Percentiles rank a stretch among this genome's conserved stretches.
These are phyloP conservation scores for Fistulinella prunicolor DNA, from an alignment of 768 basidiomycete species.

Conservation along the genomic window DNA sequence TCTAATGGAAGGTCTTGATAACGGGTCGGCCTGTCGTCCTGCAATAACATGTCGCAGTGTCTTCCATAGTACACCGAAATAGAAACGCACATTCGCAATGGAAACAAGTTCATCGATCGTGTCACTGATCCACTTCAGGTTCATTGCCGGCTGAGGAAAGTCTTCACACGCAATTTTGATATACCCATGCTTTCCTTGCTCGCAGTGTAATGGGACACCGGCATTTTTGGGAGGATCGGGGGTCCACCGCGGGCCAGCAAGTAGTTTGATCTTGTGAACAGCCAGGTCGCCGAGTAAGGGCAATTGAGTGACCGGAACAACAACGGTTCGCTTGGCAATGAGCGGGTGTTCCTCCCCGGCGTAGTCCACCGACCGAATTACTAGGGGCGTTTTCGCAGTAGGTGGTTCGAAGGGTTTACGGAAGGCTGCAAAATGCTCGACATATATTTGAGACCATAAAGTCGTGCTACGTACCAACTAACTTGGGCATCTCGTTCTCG, in stretches of 20 bases:
- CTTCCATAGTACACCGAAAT: slow-evolving; percentile 1
- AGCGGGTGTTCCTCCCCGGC: slow-evolving; percentile 75
- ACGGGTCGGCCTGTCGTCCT: slow-evolving; percentile 39
- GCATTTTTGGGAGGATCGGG: slow-evolving; percentile 67
- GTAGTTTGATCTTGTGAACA: slow-evolving; percentile 79
- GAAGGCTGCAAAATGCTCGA: slow-evolving; percentile 51
- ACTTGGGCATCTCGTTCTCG: slow-evolving; percentile 84
- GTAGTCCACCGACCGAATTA: slow-evolving; percentile 74
- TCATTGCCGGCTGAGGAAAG: slow-evolving; percentile 79
- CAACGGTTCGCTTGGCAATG: slow-evolving; percentile 65
- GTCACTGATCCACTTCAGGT: slow-evolving; percentile 94
- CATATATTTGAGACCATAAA: slow-evolving; percentile 6
- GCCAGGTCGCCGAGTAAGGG: slow-evolving; percentile 63
- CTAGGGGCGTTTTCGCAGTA: slow-evolving; percentile 50
- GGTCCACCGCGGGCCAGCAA: slow-evolving; percentile 88
- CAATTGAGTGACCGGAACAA: slow-evolving; percentile 71
- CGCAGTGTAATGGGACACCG: slow-evolving; percentile 45
- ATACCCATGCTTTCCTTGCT: slow-evolving; percentile 65
- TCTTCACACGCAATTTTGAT: slow-evolving; percentile 91
- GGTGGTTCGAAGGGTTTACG: slow-evolving; percentile 79
- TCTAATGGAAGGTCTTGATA: slow-evolving; percentile 76
- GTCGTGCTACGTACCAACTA: slow-evolving; percentile 59
- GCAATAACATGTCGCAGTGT: slow-evolving; percentile 13
- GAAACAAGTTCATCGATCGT: slow-evolving; percentile 70
- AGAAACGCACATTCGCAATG: slow-evolving; percentile 78